Percentiles rank a stretch among this genome's conserved stretches.
Conservation (phyloP, 2,329 filamentous ascomycete species). For the Sordariomycetes sp. region DNA sequence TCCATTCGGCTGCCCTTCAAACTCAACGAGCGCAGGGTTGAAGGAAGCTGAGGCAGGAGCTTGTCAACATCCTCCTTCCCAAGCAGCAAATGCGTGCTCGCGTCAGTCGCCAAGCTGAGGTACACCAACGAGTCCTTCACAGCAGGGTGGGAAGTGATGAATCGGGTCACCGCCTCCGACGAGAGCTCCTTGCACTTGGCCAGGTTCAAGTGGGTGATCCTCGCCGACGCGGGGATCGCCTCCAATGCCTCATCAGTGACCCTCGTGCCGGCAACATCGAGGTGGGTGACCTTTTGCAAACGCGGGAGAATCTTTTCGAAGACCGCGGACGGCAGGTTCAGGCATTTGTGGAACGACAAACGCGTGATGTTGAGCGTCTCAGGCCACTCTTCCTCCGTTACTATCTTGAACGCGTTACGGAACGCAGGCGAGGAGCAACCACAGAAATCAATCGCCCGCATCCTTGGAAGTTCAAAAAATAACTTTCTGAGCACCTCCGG, state of each 20-base stretch:
- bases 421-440: conserved; percentile 63
- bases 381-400: conserved; percentile 44
- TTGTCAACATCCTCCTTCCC: conserved; percentile 54
- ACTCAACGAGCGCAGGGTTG: conserved; percentile 62
- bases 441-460: conserved; percentile 68
- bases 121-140: conserved; percentile 55
- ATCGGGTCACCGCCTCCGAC: conserved; percentile 58
- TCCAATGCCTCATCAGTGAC: conserved; percentile 63
- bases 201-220: conserved; percentile 68
- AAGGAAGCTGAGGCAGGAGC: conserved; percentile 57
- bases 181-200: conserved; percentile 65
- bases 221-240: conserved; percentile 62
- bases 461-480: conserved; percentile 53
- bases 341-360: conserved; percentile 71
- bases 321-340: conserved; percentile 55
- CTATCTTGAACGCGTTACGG: conserved; percentile 51
- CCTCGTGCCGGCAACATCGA: conserved; percentile 71
- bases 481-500: conserved; percentile 61
- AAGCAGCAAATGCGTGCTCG: conserved; percentile 62
- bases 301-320: conserved; percentile 65
- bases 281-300: conserved; percentile 60
- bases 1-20: conserved; percentile 67
- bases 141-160: conserved; percentile 62
- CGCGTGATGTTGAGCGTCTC: conserved; percentile 51
- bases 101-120: conserved; percentile 65